Conservation (phyloP, 2,329 filamentous ascomycete species). For the Diaporthe sp. region DNA sequence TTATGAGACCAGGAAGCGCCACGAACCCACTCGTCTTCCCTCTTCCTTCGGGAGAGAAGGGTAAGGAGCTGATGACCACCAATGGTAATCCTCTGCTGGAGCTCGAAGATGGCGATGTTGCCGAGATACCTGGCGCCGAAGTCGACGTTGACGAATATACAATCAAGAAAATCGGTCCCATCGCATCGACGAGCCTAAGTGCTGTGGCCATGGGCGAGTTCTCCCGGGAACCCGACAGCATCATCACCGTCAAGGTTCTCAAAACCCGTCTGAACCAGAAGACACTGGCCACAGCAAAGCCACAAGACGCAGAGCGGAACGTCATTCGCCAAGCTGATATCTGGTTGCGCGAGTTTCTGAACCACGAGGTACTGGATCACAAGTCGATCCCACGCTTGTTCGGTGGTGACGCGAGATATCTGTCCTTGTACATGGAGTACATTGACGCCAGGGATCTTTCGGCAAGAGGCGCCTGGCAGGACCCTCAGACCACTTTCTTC, state of each 20-base stretch:
- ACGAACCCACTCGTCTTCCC: conserved; percentile 65
- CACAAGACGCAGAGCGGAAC: conserved; percentile 65
- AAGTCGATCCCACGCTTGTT: conserved; percentile 71
- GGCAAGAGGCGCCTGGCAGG: conserved; percentile 60
- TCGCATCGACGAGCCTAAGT: conserved; percentile 68
- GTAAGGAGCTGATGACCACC: conserved; percentile 61
- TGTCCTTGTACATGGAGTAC: conserved; percentile 74
- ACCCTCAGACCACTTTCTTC: conserved; percentile 60
- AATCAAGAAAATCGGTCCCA: conserved; percentile 69
- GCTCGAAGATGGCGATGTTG: conserved; percentile 63
- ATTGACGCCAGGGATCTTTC: conserved; percentile 70
- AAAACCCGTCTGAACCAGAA: conserved; percentile 61
- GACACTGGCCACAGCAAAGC: conserved; percentile 54
- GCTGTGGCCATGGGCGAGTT: conserved; percentile 70
- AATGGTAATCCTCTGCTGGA: conserved; percentile 67
- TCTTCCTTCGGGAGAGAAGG: conserved; percentile 61
- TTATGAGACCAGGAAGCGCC: conserved; percentile 61
- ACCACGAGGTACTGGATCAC: conserved; percentile 68
- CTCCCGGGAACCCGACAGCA: conserved; percentile 65
- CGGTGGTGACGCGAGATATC: conserved; percentile 71
- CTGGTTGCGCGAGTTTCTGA: conserved; percentile 71
- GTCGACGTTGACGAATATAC: conserved; percentile 62
- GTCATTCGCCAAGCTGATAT: conserved; percentile 72
- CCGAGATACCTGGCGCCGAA: conserved; percentile 64
- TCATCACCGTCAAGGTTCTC: conserved; percentile 73